phyloP scores from a whole-genome alignment of 2,329 filamentous ascomycete genomes.

The Monosporascus sp. region DNA sequence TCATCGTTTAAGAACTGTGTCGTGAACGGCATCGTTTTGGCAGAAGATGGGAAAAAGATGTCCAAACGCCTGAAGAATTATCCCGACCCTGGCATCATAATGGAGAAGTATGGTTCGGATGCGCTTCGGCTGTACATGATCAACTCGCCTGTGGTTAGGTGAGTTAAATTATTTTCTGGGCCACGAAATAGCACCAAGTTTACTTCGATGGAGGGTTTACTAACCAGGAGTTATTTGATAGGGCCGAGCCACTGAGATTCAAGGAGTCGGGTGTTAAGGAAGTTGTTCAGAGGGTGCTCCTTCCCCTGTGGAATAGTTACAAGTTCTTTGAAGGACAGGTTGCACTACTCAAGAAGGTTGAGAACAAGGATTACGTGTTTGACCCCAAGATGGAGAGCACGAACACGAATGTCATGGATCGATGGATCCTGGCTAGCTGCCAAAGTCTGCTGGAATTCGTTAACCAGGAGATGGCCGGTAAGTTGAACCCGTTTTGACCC shows the following conservation, averaged over 20 bases:
- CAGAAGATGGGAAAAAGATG: constrained; percentile 98
- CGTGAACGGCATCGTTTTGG: constrained; percentile 91
- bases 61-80: constrained; percentile 96
- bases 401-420: constrained; percentile 90
- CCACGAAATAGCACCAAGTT: no score
- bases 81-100: constrained; percentile 77
- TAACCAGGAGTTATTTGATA: no score
- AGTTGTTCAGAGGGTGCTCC: constrained; percentile 83
- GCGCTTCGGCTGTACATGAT: constrained; percentile 92
- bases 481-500: constrained; percentile 26
- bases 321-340: constrained; percentile 94
- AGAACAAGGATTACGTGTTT: constrained; percentile 70
- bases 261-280: constrained; percentile 92
- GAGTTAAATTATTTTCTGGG: no score
- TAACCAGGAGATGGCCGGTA: constrained; percentile 82
- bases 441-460: constrained; percentile 89
- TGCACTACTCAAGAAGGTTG: constrained; percentile 78
- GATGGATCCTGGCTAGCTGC: constrained; percentile 89
- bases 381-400: constrained; percentile 68
- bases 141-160: constrained; percentile 82
- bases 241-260: constrained; percentile 85
- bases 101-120: constrained; percentile 85
- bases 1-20: constrained; percentile 93
- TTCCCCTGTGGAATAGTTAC: constrained; percentile 94
- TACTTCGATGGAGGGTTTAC: no score